Percentiles rank a stretch among this genome's conserved stretches.
phyloP scores from a whole-genome alignment of 2,329 filamentous ascomycete species.

The Pyrenochaeta sp. region DNA sequence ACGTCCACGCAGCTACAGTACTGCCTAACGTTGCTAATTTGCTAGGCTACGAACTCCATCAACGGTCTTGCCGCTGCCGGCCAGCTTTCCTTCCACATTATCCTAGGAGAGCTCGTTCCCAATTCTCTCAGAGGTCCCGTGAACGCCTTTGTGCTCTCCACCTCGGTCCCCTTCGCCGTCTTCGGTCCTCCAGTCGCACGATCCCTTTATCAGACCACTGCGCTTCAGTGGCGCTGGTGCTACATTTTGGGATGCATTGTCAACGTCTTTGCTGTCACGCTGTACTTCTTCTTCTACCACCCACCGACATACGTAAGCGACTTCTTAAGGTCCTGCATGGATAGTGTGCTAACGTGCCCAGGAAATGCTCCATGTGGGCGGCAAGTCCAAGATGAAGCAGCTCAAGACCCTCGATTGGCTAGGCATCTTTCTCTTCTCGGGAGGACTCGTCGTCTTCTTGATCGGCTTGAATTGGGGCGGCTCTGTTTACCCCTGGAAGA shows the following conservation, averaged over 20 bases:
- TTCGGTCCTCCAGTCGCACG: slow-evolving; percentile 43
- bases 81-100: slow-evolving; percentile 50
- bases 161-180: slow-evolving; percentile 40
- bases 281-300: slow-evolving; percentile 50
- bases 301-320: slow-evolving; percentile 42
- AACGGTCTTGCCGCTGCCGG: slow-evolving; percentile 51
- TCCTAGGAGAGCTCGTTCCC: slow-evolving; percentile 50
- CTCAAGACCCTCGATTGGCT: slow-evolving; percentile 56
- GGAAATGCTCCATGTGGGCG: slow-evolving; percentile 46
- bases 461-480: slow-evolving; percentile 58
- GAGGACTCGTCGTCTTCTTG: slow-evolving; percentile 56
- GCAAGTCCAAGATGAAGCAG: slow-evolving; percentile 46
- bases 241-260: slow-evolving; percentile 43
- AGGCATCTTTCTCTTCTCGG: slow-evolving; percentile 57
- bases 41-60: slow-evolving; percentile 38
- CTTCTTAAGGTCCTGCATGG: too few species aligned
- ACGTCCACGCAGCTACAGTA: slow-evolving; percentile 1
- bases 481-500: slow-evolving; percentile 46
- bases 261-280: slow-evolving; percentile 33
- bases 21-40: slow-evolving; percentile 4
- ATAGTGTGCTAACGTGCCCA: slow-evolving; percentile 6
- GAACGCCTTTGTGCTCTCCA: slow-evolving; percentile 45
- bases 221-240: slow-evolving; percentile 43
- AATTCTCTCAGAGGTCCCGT: slow-evolving; percentile 42
- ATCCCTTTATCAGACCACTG: slow-evolving; percentile 40